Base-by-base conservation (phyloP, 2,329 filamentous ascomycete genomes). In the Remersonia thermophila region DNA sequence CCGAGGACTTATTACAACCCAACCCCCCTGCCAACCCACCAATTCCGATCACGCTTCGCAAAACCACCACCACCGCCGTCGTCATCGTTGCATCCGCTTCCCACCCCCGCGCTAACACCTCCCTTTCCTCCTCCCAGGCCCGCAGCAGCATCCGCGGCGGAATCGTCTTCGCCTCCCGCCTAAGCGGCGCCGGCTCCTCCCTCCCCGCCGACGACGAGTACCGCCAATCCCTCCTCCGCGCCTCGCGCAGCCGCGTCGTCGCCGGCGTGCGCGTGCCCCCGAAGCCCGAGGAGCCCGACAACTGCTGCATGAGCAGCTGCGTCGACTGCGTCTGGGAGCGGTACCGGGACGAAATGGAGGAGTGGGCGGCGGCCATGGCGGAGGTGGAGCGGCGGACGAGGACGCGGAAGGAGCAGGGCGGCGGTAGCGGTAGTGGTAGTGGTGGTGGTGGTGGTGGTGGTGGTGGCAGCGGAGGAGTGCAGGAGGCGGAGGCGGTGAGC, bases 281-380 rank as follows among this genome's bases (percentile, higher is more conserved):
- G 0, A 73, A 73, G 32, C 91, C 91, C 1, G 70, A 76, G 32
- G 89, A 98, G 59, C 91, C 91, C 3, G 91, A 96, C 52, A 95
- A 98, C 55, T 98, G 91, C 69, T 98, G 91, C 61, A 98, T 98
- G 91, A 91, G 83, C 53, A 91, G 91, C 3, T 98, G 91, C 55
- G 89, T 94, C 33, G 87, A 96, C 57, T 98, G 91, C 57, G 91
- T 96, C 3, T 96, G 87, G 87, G 87, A 95, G 50, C 67, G 76
- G 36, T 96, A 79, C 58, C 72, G 87, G 7, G 89, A 98, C 47
- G 91, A 96, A 35, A 69, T 96, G 60, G 87, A 96, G 57, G 82
- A 83, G 39, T 96, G 86, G 84, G 80, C 78, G 3, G 62, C 65
- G 11, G 71, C 76, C 40, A 73, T 70, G 26, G 62, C 66, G 3